A percentile compares a stretch with the other conserved stretches of the same genome.
phyloP scores from a whole-genome alignment of 768 basidiomycete genomes.

The Auriculariales sp. region DNA sequence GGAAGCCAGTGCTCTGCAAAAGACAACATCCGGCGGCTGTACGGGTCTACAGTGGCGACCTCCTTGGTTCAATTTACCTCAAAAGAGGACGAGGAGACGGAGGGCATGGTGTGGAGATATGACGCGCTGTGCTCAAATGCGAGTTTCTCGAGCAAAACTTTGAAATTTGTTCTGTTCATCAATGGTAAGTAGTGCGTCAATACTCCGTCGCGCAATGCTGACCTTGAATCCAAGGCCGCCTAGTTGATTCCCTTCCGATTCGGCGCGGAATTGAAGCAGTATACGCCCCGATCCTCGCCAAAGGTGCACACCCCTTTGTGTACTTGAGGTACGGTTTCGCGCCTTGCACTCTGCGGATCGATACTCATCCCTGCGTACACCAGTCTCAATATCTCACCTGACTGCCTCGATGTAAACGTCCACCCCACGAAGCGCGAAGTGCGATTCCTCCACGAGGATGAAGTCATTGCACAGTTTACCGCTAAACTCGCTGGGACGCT shows the following conservation, averaged over 20 bases:
- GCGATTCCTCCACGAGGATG: conserved; percentile 85
- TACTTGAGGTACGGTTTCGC: conserved; percentile 62
- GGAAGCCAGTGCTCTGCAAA: conserved; percentile 38
- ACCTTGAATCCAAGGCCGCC: conserved; percentile 43
- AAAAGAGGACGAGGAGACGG: conserved; percentile 8
- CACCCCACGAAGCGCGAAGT: conserved; percentile 97
- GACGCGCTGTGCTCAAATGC: conserved; percentile 71
- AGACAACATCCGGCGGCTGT: conserved; percentile 66
- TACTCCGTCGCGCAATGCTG: background rate
- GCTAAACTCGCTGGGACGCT: conserved; percentile 19
- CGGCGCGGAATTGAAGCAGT: conserved; percentile 77
- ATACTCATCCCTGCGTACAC: background rate
- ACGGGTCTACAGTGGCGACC: conserved; percentile 66
- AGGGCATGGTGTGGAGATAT: conserved; percentile 48
- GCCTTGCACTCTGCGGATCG: background rate
- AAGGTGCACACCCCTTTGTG: conserved; percentile 81
- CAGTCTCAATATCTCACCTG: conserved; percentile 73
- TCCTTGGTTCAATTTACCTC: conserved; percentile 37
- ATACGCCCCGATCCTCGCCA: conserved; percentile 75
- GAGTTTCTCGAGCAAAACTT: conserved; percentile 83
- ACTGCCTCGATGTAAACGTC: conserved; percentile 90
- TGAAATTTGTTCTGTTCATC: conserved; percentile 78
- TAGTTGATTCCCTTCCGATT: conserved; percentile 79
- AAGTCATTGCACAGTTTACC: conserved; percentile 62
- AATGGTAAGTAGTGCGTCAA: conserved; percentile 50